These are phyloP conservation scores for Hypholoma sublateritium DNA, from an alignment of 768 basidiomycete genomes.

Conservation along the genomic window DNA sequence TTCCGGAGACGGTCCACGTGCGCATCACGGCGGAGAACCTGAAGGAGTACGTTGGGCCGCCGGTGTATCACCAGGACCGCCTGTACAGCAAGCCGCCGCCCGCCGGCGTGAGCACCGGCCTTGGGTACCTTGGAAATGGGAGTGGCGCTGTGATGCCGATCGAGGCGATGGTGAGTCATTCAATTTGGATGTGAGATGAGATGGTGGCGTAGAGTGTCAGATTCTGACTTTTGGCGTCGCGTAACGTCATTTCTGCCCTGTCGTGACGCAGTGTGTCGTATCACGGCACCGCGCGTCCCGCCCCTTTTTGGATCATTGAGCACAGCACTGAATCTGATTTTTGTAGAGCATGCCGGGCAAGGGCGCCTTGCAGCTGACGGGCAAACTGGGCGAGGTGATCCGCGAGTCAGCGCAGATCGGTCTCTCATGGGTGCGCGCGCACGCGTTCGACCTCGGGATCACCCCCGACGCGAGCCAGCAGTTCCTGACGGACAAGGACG, in stretches of 20 bases:
- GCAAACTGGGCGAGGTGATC: constrained; percentile 98
- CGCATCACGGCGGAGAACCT: constrained; percentile 83
- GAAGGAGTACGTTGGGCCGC: constrained; percentile 96
- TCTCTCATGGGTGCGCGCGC: constrained; percentile 88
- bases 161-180: constrained; percentile 79
- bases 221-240: too few species aligned
- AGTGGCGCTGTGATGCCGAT: constrained; percentile 97
- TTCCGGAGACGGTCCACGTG: constrained; percentile 79
- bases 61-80: constrained; percentile 92
- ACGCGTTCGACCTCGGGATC: constrained; percentile 88
- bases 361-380: constrained; percentile 87
- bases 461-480: constrained; percentile 69
- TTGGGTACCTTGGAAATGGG: constrained; percentile 96
- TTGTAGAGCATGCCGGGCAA: constrained; percentile 95
- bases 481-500: constrained; percentile 81
- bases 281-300: background rate
- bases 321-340: background rate
- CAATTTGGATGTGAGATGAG: background rate
- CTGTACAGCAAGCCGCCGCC: constrained; percentile 83
- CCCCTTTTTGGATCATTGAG: background rate
- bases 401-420: constrained; percentile 95
- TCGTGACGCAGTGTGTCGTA: too few species aligned
- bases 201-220: too few species aligned
- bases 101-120: constrained; percentile 90
- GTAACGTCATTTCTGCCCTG: too few species aligned